Conservation (phyloP, 1,284 basidiomycete species). For the Pseudozyma flocculosa region DNA sequence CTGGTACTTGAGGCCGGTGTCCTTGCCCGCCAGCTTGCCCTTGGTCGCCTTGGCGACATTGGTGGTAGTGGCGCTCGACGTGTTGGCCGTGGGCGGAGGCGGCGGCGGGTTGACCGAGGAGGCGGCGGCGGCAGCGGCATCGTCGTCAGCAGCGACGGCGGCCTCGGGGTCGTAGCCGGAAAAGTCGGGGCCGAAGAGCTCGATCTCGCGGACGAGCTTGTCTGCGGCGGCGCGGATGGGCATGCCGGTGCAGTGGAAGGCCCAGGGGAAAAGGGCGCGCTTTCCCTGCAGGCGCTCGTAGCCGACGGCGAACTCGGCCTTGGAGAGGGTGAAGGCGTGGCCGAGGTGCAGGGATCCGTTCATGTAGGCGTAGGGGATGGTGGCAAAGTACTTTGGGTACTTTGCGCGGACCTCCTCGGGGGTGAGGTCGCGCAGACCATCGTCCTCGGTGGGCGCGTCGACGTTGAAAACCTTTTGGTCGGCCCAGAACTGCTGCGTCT, state of each 20-base stretch:
- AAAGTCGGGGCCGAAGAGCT: constrained; percentile 90
- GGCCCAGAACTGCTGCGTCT: constrained; percentile 80
- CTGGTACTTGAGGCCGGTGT: constrained; percentile 91
- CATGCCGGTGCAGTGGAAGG: constrained; percentile 94
- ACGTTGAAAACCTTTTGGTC: constrained; percentile 70
- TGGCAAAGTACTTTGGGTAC: constrained; percentile 95
- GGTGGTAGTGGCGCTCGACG: constrained; percentile 39
- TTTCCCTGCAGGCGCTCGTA: constrained; percentile 95
- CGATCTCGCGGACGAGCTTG: constrained; percentile 96
- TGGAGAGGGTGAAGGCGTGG: constrained; percentile 97
- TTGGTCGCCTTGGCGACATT: constrained; percentile 78
- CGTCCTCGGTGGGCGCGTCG: constrained; percentile 67
- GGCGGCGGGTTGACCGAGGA: too few relatives aligned
- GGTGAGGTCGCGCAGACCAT: constrained; percentile 37
- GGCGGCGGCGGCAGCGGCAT: too few relatives aligned
- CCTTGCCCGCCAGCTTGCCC: constrained; percentile 90
- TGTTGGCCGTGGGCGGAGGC: constrained; percentile 31
- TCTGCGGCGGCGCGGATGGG: constrained; percentile 97
- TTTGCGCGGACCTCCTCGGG: constrained; percentile 62
- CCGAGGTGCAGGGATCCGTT: constrained; percentile 96
- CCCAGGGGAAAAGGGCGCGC: constrained; percentile 89
- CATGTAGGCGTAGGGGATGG: constrained; percentile 86
- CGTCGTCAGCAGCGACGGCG: constrained; percentile 61
- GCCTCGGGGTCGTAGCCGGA: constrained; percentile 67
- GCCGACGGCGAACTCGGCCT: constrained; percentile 95